A percentile compares a stretch with the other conserved stretches of the same genome.
These are phyloP conservation scores for Wickerhamiella hasegawae DNA, from an alignment of 805 yeast species.

Conservation along the genomic window DNA sequence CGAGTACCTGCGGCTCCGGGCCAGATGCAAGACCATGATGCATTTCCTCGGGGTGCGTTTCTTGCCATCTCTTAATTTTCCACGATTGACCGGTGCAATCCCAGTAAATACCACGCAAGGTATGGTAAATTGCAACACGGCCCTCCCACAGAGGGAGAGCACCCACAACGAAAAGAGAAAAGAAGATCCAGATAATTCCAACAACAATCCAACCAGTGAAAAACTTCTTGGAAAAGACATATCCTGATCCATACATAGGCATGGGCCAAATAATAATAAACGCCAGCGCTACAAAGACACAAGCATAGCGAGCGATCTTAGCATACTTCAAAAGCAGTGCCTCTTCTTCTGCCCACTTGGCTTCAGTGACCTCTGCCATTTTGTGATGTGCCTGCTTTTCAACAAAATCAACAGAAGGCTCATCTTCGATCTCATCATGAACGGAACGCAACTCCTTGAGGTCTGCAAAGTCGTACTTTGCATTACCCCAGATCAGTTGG, in stretches of 20 bases:
- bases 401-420: constrained; percentile 9
- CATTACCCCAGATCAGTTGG: constrained; percentile 48
- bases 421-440: constrained; percentile 23
- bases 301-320: constrained; percentile 42
- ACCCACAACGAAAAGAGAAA: constrained; percentile 34
- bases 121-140: constrained; percentile 43
- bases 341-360: constrained; percentile 29
- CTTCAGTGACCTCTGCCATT: constrained; percentile 7
- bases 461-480: constrained; percentile 56
- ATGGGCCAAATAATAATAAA: constrained; percentile 75
- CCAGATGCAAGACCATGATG: constrained; percentile 23
- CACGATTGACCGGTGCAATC: constrained; percentile 60
- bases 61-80: constrained; percentile 65
- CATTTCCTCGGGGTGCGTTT: constrained; percentile 51
- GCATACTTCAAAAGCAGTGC: constrained; percentile 38
- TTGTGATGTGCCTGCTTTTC: background rate
- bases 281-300: constrained; percentile 44
- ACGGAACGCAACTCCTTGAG: constrained; percentile 48
- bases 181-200: constrained; percentile 65
- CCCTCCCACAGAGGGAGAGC: constrained; percentile 65
- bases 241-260: constrained; percentile 80
- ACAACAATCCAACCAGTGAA: constrained; percentile 86
- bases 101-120: constrained; percentile 73
- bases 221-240: constrained; percentile 57
- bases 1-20: background rate